These are phyloP conservation scores for Phoenix roebelenii DNA, from an alignment of 176 grass and related monocot genomes.

Conservation along the genomic window DNA sequence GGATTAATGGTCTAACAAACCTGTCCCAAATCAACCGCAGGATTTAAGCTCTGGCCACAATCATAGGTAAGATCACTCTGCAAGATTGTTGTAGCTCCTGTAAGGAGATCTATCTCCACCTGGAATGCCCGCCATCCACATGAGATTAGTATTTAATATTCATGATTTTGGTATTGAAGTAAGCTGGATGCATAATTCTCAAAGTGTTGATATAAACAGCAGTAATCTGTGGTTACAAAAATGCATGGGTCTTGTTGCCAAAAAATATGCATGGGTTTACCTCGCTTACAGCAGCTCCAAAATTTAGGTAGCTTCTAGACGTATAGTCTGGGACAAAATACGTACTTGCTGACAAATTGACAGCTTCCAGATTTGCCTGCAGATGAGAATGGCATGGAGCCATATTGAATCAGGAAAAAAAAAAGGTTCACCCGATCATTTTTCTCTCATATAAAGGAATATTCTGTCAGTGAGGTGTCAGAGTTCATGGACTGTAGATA, in stretches of 20 bases:
- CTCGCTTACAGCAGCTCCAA: constrained; percentile 84
- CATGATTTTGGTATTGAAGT: no score
- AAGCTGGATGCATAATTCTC: no score
- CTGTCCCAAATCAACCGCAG: constrained; percentile 90
- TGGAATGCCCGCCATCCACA: constrained; percentile 15
- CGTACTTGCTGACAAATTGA: constrained; percentile 71
- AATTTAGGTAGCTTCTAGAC: constrained; percentile 70
- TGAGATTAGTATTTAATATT: background rate
- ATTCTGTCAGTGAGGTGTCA: no score
- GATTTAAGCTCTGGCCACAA: constrained; percentile 92
- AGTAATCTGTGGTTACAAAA: no score
- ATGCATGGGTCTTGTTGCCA: no score
- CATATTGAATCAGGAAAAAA: background rate
- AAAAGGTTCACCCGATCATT: no score
- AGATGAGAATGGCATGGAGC: background rate
- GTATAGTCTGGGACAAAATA: constrained; percentile 46
- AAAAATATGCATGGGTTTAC: constrained; percentile 30
- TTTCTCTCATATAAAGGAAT: no score
- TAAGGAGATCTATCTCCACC: constrained; percentile 95
- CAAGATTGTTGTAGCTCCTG: constrained; percentile 69
- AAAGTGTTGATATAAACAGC: no score
- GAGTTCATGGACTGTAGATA: no score
- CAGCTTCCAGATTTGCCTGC: constrained; percentile 46
- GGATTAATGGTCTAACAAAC: constrained; percentile 16
- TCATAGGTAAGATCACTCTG: constrained; percentile 81